These are phyloP conservation scores for Colletotrichum spaethianum DNA, from an alignment of 2,329 filamentous ascomycete genomes.

Conservation along the genomic window DNA sequence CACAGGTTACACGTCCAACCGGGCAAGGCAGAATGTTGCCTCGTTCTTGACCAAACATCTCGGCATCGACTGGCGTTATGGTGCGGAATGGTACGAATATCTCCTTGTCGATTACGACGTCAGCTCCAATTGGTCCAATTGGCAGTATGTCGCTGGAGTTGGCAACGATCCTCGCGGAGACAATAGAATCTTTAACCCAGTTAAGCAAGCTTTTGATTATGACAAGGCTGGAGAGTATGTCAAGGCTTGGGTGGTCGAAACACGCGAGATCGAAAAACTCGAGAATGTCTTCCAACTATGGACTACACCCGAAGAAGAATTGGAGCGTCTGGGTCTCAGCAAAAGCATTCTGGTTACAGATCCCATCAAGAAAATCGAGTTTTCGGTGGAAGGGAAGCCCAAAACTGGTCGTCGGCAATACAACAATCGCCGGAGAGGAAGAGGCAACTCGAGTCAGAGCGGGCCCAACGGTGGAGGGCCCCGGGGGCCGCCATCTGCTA, in stretches of 20 bases:
- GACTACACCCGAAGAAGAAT: conserved; percentile 72
- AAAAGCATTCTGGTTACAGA: conserved; percentile 76
- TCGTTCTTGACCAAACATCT: conserved; percentile 82
- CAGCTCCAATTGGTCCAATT: conserved; percentile 84
- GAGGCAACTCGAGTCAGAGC: conserved; percentile 33
- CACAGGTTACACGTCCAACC: conserved; percentile 85
- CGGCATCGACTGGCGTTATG: conserved; percentile 83
- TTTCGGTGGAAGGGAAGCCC: conserved; percentile 68
- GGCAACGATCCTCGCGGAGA: conserved; percentile 83
- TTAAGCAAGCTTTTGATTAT: conserved; percentile 86
- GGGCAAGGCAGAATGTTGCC: conserved; percentile 82
- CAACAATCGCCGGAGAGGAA: conserved; percentile 46
- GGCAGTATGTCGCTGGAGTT: conserved; percentile 86
- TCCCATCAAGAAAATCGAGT: conserved; percentile 77
- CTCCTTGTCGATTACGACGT: conserved; percentile 83
- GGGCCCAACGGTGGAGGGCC: conserved; percentile 7
- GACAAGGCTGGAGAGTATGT: conserved; percentile 79
- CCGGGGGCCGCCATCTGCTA: conserved; percentile 8
- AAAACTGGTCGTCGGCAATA: conserved; percentile 53
- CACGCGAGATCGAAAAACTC: conserved; percentile 66
- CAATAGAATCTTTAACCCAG: conserved; percentile 83
- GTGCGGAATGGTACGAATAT: conserved; percentile 87
- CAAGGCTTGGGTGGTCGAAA: conserved; percentile 80
- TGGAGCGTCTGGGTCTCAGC: conserved; percentile 68
- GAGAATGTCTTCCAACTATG: conserved; percentile 79